These are phyloP conservation scores for Pontederia paniculata DNA, from an alignment of 176 grass and related monocot genomes.

Conservation along the genomic window DNA sequence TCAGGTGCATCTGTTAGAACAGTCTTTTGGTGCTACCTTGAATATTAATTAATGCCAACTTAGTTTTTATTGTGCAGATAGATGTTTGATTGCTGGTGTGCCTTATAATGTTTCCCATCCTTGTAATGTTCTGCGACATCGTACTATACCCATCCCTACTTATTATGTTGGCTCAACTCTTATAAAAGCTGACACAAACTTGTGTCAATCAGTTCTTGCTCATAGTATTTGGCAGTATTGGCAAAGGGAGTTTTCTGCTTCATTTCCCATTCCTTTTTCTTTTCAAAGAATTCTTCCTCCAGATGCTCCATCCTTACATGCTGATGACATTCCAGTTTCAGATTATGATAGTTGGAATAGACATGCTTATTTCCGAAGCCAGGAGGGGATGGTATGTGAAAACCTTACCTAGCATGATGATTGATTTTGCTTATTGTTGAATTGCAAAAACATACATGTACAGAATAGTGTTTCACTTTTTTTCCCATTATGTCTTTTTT, in stretches of 20 bases:
- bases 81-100: slow-evolving; percentile 3
- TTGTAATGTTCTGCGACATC: slow-evolving; percentile 24
- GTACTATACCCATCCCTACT: slow-evolving; percentile 50
- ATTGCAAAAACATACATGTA: too few species aligned
- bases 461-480: too few species aligned
- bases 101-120: slow-evolving; percentile 13
- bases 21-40: too few species aligned
- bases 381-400: slow-evolving; percentile 48
- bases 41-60: too few species aligned
- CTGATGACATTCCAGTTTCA: slow-evolving; percentile 48
- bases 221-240: slow-evolving; percentile 82
- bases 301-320: slow-evolving; percentile 55
- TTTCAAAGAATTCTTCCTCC: slow-evolving; percentile 69
- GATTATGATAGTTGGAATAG: slow-evolving; percentile 58
- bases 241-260: slow-evolving; percentile 89
- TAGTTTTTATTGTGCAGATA: too few species aligned
- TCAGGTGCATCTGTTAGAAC: slow-evolving; percentile 40
- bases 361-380: slow-evolving; percentile 38
- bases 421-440: too few species aligned
- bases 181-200: slow-evolving; percentile 71
- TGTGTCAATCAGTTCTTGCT: slow-evolving; percentile 56
- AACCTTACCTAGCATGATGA: slow-evolving; percentile 1
- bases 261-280: slow-evolving; percentile 84
- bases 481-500: too few species aligned
- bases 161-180: slow-evolving; percentile 71